Percentiles rank a stretch among this genome's conserved stretches.
Evolutionary conservation across 257 asterid genomes (phyloP).

Genomic region (Salvia splendens): DNA sequence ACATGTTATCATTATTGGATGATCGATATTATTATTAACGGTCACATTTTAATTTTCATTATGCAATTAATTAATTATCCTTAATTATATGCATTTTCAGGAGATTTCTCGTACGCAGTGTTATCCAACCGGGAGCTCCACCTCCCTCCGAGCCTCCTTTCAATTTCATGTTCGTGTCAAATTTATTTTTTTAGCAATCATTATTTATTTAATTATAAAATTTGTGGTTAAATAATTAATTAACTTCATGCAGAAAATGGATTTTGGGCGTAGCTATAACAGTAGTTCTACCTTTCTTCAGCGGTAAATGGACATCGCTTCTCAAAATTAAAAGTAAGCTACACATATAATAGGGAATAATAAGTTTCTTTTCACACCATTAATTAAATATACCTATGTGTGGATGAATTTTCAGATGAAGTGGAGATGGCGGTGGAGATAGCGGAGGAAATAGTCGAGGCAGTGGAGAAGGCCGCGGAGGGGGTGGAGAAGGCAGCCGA

Average conservation of each 20-base stretch:
- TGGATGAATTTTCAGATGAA: conserved; percentile 38
- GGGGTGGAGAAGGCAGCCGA: conserved; percentile 56
- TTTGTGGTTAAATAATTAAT: background rate
- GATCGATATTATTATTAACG: background rate
- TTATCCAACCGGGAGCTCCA: conserved; percentile 35
- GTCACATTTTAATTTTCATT: background rate
- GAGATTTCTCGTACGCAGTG: conserved; percentile 32
- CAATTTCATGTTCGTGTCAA: conserved; percentile 39
- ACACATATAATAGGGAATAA: background rate
- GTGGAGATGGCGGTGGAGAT: conserved; percentile 46
- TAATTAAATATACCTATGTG: too few species aligned
- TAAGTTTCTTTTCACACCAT: too few species aligned
- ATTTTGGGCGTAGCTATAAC: conserved; percentile 33
- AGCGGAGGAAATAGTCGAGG: conserved; percentile 52
- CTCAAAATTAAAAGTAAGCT: conserved; percentile 39
- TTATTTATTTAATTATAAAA: background rate
- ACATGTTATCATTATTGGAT: background rate
- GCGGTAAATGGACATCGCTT: conserved; percentile 37
- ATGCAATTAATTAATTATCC: background rate
- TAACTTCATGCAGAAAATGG: conserved; percentile 36
- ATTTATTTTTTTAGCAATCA: background rate
- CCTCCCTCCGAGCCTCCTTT: conserved; percentile 43
- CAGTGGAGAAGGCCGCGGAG: conserved; percentile 52
- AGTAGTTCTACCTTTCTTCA: conserved; percentile 37
- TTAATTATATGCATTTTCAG: conserved; percentile 30